Evolutionary conservation across 495 filamentous ascomycete genomes (phyloP).

Genomic region (Sordaria brevicollis): DNA sequence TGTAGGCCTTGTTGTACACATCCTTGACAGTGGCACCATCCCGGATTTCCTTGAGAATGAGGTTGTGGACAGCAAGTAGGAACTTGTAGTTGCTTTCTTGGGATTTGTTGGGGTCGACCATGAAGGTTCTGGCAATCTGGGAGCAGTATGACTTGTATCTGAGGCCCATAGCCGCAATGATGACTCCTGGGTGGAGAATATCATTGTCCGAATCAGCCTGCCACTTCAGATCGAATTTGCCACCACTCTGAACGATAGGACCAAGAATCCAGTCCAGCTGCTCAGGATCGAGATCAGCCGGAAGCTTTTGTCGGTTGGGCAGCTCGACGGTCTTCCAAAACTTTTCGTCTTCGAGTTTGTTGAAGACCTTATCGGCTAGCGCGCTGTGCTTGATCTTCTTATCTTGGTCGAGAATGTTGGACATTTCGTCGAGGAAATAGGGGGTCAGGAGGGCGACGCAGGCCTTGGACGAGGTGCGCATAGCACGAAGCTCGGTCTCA

Average conservation of each 20-base stretch:
- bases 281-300: slow-evolving; percentile 74
- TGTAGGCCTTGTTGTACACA: slow-evolving; percentile 79
- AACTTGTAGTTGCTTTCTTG: slow-evolving; percentile 92
- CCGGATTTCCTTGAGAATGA: slow-evolving; percentile 77
- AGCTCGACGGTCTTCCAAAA: slow-evolving; percentile 77
- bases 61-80: slow-evolving; percentile 74
- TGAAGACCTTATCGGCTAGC: slow-evolving; percentile 72
- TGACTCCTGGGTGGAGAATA: slow-evolving; percentile 85
- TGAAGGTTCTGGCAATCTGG: slow-evolving; percentile 79
- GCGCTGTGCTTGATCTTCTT: slow-evolving; percentile 89
- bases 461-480: slow-evolving; percentile 85
- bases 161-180: slow-evolving; percentile 81
- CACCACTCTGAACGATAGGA: slow-evolving; percentile 91
- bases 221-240: slow-evolving; percentile 82
- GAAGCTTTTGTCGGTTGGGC: slow-evolving; percentile 59
- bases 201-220: slow-evolving; percentile 64
- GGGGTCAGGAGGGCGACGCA: slow-evolving; percentile 86
- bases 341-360: slow-evolving; percentile 83
- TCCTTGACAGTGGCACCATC: slow-evolving; percentile 85
- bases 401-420: slow-evolving; percentile 82
- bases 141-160: slow-evolving; percentile 93
- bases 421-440: slow-evolving; percentile 97
- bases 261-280: slow-evolving; percentile 91
- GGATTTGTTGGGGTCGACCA: slow-evolving; percentile 91
- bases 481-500: slow-evolving; percentile 84